Conservation (phyloP, 495 filamentous ascomycete species). For the Mycothermus thermophilus region DNA sequence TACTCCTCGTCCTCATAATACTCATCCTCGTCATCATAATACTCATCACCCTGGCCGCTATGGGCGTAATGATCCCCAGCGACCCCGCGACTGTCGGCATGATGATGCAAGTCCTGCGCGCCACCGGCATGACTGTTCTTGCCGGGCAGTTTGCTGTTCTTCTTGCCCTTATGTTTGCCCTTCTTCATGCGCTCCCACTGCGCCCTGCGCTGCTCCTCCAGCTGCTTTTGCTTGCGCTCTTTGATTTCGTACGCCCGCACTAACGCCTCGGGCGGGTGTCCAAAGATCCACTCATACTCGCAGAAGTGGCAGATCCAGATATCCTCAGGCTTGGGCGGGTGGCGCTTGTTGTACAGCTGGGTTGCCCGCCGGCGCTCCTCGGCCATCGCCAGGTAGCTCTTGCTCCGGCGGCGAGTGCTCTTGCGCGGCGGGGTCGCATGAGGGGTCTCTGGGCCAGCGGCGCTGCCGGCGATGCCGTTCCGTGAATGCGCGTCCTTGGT, state of each 20-base stretch:
- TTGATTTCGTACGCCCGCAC: slow-evolving; percentile 91
- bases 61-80: slow-evolving; percentile 18
- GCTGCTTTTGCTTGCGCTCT: slow-evolving; percentile 70
- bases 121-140: slow-evolving; percentile 43
- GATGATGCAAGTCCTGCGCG: slow-evolving; percentile 12
- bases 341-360: slow-evolving; percentile 51
- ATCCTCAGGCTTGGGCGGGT: slow-evolving; percentile 59
- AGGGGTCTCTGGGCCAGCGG: slow-evolving; percentile 1
- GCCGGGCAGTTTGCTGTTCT: slow-evolving; percentile 45
- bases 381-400: slow-evolving; percentile 17
- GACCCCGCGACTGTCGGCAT: slow-evolving; percentile 13
- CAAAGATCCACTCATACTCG: slow-evolving; percentile 79
- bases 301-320: slow-evolving; percentile 93
- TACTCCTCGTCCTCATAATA: slow-evolving; percentile 25
- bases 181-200: slow-evolving; percentile 90
- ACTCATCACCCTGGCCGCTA: slow-evolving; percentile 20
- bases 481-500: slow-evolving; percentile 1
- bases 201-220: slow-evolving; percentile 66
- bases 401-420: slow-evolving; percentile 7
- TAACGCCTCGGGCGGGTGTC: slow-evolving; percentile 64
- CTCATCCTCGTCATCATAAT: slow-evolving; percentile 27
- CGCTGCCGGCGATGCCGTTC: slow-evolving; percentile 5
- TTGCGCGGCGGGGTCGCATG: slow-evolving; percentile 6
- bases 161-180: slow-evolving; percentile 73
- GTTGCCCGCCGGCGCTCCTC: slow-evolving; percentile 27